A percentile compares a stretch with the other conserved stretches of the same genome.
phyloP scores from a whole-genome alignment of 345 rosid species.

The Capsella bursapastoris region DNA sequence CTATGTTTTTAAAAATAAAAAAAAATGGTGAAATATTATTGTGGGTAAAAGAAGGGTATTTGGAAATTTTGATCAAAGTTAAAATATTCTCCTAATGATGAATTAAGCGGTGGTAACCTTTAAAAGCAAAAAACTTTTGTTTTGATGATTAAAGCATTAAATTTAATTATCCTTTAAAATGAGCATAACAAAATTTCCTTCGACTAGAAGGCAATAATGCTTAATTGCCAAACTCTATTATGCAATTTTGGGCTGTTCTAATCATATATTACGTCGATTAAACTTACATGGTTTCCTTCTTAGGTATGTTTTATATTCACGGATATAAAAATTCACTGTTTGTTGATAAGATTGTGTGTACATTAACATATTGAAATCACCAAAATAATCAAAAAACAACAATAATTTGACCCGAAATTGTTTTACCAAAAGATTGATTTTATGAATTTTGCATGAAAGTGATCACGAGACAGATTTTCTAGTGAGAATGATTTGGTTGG shows the following conservation, averaged over 20 bases:
- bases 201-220: conserved; percentile 18
- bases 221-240: background rate
- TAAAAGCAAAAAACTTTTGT: conserved; percentile 36
- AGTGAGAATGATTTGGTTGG: conserved; percentile 67
- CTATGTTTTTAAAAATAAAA: background rate
- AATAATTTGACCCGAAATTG: background rate
- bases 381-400: conserved; percentile 9
- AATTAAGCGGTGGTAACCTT: conserved; percentile 26
- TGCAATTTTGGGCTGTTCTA: background rate
- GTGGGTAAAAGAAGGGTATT: background rate
- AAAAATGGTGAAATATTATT: conserved; percentile 7
- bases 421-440: background rate
- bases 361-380: conserved; percentile 3
- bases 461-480: conserved; percentile 74
- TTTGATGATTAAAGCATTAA: conserved; percentile 36
- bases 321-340: too few relatives aligned
- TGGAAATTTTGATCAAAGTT: conserved; percentile 27
- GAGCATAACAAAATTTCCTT: conserved; percentile 16
- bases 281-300: too few relatives aligned
- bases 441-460: conserved; percentile 46
- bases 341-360: conserved; percentile 5
- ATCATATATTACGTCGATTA: too few relatives aligned
- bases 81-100: conserved; percentile 37
- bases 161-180: conserved; percentile 6
- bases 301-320: too few relatives aligned